These are phyloP conservation scores for Penicillium sp. DNA, from an alignment of 2,329 filamentous ascomycete genomes.

Conservation along the genomic window DNA sequence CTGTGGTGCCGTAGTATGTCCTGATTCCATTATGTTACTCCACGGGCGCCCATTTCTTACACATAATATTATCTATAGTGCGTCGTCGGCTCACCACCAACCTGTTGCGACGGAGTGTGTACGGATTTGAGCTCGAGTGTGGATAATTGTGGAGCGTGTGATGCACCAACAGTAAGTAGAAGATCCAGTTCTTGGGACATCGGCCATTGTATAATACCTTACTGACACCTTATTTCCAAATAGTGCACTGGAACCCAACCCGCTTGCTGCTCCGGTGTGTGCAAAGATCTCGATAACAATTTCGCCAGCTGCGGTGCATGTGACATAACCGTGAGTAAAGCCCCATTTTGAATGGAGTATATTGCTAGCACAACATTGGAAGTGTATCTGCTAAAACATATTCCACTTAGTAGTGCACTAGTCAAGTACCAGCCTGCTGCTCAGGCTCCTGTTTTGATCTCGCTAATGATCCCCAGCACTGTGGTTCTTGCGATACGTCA, in stretches of 20 bases:
- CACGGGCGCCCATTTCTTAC: background rate
- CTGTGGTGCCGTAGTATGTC: background rate
- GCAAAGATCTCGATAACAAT: conserved; percentile 14
- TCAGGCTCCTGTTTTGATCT: conserved; percentile 13
- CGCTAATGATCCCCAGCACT: conserved; percentile 5
- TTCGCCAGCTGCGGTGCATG: conserved; percentile 10
- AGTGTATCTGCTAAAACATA: background rate
- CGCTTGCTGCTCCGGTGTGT: conserved; percentile 16
- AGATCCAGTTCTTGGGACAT: background rate
- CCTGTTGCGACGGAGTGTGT: conserved; percentile 3
- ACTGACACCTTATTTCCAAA: background rate
- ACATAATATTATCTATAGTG: background rate
- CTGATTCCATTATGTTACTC: background rate
- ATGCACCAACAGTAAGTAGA: background rate
- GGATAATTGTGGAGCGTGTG: conserved; percentile 1
- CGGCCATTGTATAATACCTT: background rate
- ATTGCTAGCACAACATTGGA: background rate
- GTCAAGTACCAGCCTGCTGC: conserved; percentile 14
- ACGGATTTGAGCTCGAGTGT: conserved; percentile 1
- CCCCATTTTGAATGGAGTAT: background rate
- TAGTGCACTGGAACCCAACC: conserved; percentile 16
- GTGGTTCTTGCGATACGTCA: conserved; percentile 7
- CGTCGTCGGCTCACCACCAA: background rate
- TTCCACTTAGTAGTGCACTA: conserved; percentile 6
- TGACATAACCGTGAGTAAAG: background rate